These are phyloP conservation scores for Quercus glauca DNA, from an alignment of 306 rosid species.

Conservation along the genomic window DNA sequence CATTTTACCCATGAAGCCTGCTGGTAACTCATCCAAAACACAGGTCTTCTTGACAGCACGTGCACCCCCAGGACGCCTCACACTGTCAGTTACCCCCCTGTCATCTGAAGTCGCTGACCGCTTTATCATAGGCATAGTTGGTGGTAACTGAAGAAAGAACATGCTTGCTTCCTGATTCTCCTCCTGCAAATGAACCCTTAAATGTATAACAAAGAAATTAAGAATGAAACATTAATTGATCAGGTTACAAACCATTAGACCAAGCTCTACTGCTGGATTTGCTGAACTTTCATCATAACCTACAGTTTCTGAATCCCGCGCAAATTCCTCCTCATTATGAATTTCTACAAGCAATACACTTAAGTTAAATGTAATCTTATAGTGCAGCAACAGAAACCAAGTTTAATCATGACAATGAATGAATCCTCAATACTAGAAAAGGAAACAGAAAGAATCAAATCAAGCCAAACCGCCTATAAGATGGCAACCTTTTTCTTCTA, in stretches of 20 bases:
- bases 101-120: conserved; percentile 25
- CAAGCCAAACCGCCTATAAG: background rate
- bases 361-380: conserved; percentile 4
- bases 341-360: conserved; percentile 37
- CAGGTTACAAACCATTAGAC: conserved; percentile 52
- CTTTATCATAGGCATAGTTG: conserved; percentile 43
- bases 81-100: conserved; percentile 25
- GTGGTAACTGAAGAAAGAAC: conserved; percentile 61
- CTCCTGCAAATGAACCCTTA: conserved; percentile 53
- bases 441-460: background rate
- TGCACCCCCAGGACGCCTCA: conserved; percentile 20
- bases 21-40: conserved; percentile 50
- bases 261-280: conserved; percentile 58
- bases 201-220: conserved; percentile 18
- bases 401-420: conserved; percentile 6
- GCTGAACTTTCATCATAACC: conserved; percentile 50
- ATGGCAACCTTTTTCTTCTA: conserved; percentile 2
- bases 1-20: conserved; percentile 84
- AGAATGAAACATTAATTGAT: conserved; percentile 1
- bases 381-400: conserved; percentile 1
- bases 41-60: conserved; percentile 24
- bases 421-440: conserved; percentile 3
- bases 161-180: conserved; percentile 58
- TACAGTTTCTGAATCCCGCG: conserved; percentile 42
- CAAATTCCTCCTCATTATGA: conserved; percentile 75